Evolutionary conservation across 306 rosid species (phyloP).

Genomic region (Hippophae tibetana): DNA sequence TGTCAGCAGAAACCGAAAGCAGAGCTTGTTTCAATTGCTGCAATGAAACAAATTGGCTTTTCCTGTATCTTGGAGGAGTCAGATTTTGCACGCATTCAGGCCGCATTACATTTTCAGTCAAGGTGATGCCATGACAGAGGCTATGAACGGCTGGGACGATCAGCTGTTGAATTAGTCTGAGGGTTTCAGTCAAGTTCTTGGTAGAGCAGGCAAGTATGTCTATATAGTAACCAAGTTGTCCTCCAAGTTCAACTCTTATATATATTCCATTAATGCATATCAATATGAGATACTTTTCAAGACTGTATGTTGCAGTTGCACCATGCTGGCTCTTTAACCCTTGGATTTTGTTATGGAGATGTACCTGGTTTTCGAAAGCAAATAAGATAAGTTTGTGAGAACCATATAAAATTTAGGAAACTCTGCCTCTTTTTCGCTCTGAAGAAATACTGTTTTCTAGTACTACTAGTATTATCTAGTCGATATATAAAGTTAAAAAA

Average conservation of each 20-base stretch:
- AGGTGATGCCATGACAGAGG: conserved; percentile 71
- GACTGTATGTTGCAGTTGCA: conserved; percentile 89
- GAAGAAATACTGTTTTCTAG: not conserved
- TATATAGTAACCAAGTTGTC: conserved; percentile 63
- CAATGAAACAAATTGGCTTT: conserved; percentile 51
- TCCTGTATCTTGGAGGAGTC: conserved; percentile 73
- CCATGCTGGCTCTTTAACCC: conserved; percentile 67
- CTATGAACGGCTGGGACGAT: conserved; percentile 70
- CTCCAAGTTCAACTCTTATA: conserved; percentile 85
- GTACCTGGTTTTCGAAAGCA: conserved; percentile 49
- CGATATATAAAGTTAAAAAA: no score
- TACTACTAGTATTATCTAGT: no score
- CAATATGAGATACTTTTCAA: conserved; percentile 74
- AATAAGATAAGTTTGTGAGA: conserved; percentile 17
- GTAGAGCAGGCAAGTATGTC: conserved; percentile 81
- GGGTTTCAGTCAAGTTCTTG: conserved; percentile 76
- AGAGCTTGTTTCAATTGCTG: conserved; percentile 72
- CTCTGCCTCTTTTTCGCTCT: not conserved
- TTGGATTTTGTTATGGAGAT: conserved; percentile 71
- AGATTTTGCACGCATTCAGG: conserved; percentile 75
- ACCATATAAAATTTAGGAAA: not conserved
- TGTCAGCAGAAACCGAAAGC: conserved; percentile 78
- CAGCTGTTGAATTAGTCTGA: conserved; percentile 62
- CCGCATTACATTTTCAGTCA: conserved; percentile 62
- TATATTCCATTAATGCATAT: conserved; percentile 75